Conservation (phyloP, 192 early-diverging fungal genomes). For the Lobosporangium transversale region DNA sequence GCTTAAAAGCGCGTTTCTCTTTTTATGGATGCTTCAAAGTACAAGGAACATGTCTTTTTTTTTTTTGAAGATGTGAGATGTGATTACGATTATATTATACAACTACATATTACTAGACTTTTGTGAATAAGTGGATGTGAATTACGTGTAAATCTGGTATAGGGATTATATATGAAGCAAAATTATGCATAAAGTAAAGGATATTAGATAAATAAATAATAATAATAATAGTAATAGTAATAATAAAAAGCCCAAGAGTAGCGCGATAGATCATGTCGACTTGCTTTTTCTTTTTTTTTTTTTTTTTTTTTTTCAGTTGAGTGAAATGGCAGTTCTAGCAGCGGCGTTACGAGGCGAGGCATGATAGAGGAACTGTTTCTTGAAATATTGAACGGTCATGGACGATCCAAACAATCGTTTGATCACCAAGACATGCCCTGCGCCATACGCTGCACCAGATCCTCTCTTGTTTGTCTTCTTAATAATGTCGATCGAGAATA, state of each 20-base stretch:
- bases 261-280: no score
- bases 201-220: not conserved
- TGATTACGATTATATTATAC: not conserved
- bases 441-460: not conserved
- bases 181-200: not conserved
- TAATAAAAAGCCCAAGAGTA: not conserved
- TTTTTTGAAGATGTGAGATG: not conserved
- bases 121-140: no score
- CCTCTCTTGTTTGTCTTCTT: not conserved
- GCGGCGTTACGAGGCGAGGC: conserved; percentile 3
- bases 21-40: not conserved
- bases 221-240: not conserved
- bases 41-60: no score
- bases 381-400: conserved; percentile 32
- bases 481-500: conserved; percentile 49
- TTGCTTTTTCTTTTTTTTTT: no score
- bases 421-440: conserved; percentile 18
- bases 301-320: conserved; percentile 1
- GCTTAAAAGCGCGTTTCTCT: not conserved
- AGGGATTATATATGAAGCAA: no score
- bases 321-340: not conserved
- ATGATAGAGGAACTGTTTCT: conserved; percentile 20
- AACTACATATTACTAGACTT: no score
- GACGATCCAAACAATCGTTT: conserved; percentile 45
- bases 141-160: no score